Base-by-base conservation (phyloP, 176 grass and related monocot species). In the Secale cereale region DNA sequence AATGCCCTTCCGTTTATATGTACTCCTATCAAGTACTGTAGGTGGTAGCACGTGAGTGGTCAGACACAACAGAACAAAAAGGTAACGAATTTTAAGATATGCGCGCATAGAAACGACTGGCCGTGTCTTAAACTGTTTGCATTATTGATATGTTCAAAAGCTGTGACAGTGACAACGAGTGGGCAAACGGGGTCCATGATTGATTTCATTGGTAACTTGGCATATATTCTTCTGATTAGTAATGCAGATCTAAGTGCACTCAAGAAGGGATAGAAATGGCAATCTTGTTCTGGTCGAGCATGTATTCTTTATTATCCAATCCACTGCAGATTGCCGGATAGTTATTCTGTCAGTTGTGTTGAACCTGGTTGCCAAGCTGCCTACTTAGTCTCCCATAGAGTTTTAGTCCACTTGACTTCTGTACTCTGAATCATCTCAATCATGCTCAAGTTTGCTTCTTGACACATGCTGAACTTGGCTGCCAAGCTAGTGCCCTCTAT, bases 401-500 rank as follows among this genome's bases (percentile, higher is more conserved):
- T 64, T 71, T 46, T 8, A 14, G 11, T 52, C 52, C 31, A 43
- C 17, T 81, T 78, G 65, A 43, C 76, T 84, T 62, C 46, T 74
- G 8, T 60, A 77, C 28, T 28, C 16, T 17, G 15, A 74, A 74
- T 74, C 40, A 23, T 74, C 70, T 74, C 40, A 14, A 74, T 74
- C 40, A 45, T 74, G 31, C 37, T 29, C 50, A 30, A 20, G 10
- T 76, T 27, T 83, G 9, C 48, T 23, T 69, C 37, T 56, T 63
- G 65, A 22, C 3, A 1, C 40, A 30, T 13, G 48, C 22, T 84
- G 28, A 82, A 70, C 88, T 86, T 82, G 83, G 64, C 60, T 71
- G 54, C 54, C 78, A 90, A 89, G 78, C 14, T 79, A 80, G 19
- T 65, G 75, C 14, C 57, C 62, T 37, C 40, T 25, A 5, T 52